Evolutionary conservation across 805 yeast species (phyloP).

Genomic region (Myxozyma neotropica): DNA sequence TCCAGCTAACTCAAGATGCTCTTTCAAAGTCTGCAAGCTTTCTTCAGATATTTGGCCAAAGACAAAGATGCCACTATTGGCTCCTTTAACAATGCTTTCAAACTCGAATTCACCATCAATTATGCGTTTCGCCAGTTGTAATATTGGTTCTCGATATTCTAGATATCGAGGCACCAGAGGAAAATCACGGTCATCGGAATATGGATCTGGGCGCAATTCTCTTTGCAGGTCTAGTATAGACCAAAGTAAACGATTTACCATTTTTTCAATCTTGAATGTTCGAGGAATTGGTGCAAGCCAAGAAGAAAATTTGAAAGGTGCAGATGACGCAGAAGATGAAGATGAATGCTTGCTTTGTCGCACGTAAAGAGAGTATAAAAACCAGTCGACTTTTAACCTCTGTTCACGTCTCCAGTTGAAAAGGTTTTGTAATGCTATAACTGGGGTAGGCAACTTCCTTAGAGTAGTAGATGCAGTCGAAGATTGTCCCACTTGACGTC

Average conservation of each 20-base stretch:
- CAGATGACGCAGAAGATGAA: neutral
- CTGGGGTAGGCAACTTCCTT: neutral
- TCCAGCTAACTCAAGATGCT: constrained; percentile 9
- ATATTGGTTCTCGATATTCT: constrained; percentile 25
- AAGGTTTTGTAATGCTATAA: constrained; percentile 5
- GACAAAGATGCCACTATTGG: constrained; percentile 2
- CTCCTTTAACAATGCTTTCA: constrained; percentile 1
- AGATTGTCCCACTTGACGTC: neutral
- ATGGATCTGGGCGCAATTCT: constrained; percentile 12
- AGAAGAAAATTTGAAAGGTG: neutral
- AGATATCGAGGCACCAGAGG: constrained; percentile 7
- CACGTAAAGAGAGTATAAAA: constrained; percentile 3
- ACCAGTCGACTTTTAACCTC: constrained; percentile 21
- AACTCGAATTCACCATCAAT: constrained; percentile 9
- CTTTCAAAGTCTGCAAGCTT: constrained; percentile 7
- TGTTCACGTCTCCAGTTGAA: constrained; percentile 23
- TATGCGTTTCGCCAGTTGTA: constrained; percentile 19
- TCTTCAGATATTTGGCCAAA: constrained; percentile 11
- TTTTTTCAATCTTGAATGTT: constrained; percentile 4
- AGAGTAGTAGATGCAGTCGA: neutral
- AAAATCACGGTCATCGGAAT: constrained; percentile 4
- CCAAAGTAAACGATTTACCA: neutral
- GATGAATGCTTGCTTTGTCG: neutral
- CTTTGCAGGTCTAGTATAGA: neutral
- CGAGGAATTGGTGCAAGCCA: constrained; percentile 23